These are phyloP conservation scores for Suhomyces pyralidae DNA, from an alignment of 805 yeast genomes.

Conservation along the genomic window DNA sequence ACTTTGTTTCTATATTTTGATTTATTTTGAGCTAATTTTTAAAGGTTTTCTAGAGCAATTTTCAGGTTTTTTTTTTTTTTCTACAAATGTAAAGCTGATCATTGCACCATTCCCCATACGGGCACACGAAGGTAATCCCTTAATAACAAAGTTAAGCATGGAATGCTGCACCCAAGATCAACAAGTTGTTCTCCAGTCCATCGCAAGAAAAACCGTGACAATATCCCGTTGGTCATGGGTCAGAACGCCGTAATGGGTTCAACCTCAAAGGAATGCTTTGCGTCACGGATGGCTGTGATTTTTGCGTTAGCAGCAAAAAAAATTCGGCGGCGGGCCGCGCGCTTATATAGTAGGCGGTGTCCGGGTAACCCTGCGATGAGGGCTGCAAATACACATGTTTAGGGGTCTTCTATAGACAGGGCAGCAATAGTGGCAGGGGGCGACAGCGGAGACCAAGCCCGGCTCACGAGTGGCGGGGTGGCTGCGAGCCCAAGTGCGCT, in stretches of 20 bases:
- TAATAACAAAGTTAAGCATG: slow-evolving; percentile 54
- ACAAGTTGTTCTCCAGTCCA: slow-evolving; percentile 61
- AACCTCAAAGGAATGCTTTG: slow-evolving; percentile 69
- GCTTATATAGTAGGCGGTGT: slow-evolving; percentile 12
- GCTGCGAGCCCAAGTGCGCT: not conserved
- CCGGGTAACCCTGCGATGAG: slow-evolving; percentile 27
- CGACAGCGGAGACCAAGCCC: no score
- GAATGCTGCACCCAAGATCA: slow-evolving; percentile 75
- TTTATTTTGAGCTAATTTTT: no score
- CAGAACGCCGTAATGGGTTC: slow-evolving; percentile 62
- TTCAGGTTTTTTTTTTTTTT: no score
- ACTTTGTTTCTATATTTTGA: no score
- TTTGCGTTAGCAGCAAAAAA: slow-evolving; percentile 50
- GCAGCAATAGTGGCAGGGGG: not conserved
- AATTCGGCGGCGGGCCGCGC: slow-evolving; percentile 3
- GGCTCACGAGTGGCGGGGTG: no score
- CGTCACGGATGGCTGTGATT: slow-evolving; percentile 61
- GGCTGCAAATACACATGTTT: not conserved
- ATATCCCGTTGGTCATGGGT: slow-evolving; percentile 67
- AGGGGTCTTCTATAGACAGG: not conserved
- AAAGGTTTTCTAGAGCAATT: no score
- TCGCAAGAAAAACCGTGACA: slow-evolving; percentile 44
- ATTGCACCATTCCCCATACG: slow-evolving; percentile 70
- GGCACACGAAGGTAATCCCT: slow-evolving; percentile 75
- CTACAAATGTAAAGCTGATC: slow-evolving; percentile 34